A percentile compares a stretch with the other conserved stretches of the same genome.
phyloP scores from a whole-genome alignment of 1,284 basidiomycete species.

The Moesziomyces aphidis region DNA sequence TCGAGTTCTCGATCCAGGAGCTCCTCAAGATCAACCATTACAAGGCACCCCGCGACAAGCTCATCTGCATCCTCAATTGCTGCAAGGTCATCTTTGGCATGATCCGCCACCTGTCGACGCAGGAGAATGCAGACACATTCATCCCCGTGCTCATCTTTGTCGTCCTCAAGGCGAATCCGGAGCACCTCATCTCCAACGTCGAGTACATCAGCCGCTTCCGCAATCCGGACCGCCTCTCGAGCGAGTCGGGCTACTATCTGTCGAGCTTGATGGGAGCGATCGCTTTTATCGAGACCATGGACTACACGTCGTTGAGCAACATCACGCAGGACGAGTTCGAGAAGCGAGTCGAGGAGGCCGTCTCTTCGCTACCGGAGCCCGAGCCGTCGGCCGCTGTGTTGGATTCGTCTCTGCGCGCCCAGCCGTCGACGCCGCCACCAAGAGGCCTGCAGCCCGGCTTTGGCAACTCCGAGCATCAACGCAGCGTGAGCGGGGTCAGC shows the following conservation, averaged over 20 bases:
- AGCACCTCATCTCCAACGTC: constrained; percentile 91
- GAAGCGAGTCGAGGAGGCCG: constrained; percentile 61
- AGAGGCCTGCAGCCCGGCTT: constrained; percentile 17
- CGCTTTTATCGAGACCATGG: constrained; percentile 96
- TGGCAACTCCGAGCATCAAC: constrained; percentile 25
- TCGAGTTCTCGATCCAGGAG: constrained; percentile 89
- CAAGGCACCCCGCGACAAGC: constrained; percentile 96
- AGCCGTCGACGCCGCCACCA: constrained; percentile 28
- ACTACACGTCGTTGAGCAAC: constrained; percentile 89
- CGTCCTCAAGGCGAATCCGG: constrained; percentile 91
- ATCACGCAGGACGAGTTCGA: constrained; percentile 95
- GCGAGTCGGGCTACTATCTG: constrained; percentile 96
- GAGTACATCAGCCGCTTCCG: constrained; percentile 92
- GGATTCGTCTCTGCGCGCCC: constrained; percentile 12
- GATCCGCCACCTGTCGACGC: constrained; percentile 79
- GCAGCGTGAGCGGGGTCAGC: constrained; percentile 41
- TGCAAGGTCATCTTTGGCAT: constrained; percentile 99
- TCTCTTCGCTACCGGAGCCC: constrained; percentile 41
- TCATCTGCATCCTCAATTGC: constrained; percentile 96
- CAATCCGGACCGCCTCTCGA: constrained; percentile 86
- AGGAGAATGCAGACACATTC: constrained; percentile 80
- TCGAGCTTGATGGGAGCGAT: constrained; percentile 85
- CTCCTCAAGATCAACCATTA: constrained; percentile 97
- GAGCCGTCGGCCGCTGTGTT: constrained; percentile 11
- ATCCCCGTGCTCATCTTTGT: constrained; percentile 94